phyloP scores from a whole-genome alignment of 352 stramenopile genomes.

The Pythium graminicola region DNA sequence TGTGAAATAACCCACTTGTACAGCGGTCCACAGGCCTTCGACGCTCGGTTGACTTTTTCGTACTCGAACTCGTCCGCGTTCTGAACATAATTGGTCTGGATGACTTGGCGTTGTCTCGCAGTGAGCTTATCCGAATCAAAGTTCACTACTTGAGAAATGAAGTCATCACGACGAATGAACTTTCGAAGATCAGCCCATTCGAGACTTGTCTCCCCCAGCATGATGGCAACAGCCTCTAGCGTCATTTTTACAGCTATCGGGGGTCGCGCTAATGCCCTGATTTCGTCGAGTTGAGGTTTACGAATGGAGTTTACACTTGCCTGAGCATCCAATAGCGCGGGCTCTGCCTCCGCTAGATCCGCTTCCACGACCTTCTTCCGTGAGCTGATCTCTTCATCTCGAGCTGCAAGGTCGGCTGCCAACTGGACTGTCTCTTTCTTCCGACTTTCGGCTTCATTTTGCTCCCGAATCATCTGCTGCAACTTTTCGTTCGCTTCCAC shows the following conservation, averaged over 20 bases:
- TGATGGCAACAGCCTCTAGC: slow-evolving; percentile 96
- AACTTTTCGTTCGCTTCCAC: slow-evolving; percentile 97
- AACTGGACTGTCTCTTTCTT: slow-evolving; percentile 97
- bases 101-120: slow-evolving; percentile 90
- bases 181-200: slow-evolving; percentile 98
- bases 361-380: slow-evolving; percentile 93
- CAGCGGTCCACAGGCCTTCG: slow-evolving; percentile 97
- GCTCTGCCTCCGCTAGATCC: slow-evolving; percentile 97
- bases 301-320: slow-evolving; percentile 97
- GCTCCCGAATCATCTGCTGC: slow-evolving; percentile 97
- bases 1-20: slow-evolving; percentile 99
- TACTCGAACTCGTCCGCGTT: slow-evolving; percentile 88
- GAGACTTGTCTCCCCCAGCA: slow-evolving; percentile 95
- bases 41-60: slow-evolving; percentile 90
- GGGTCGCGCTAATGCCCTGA: slow-evolving; percentile 93
- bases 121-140: slow-evolving; percentile 98
- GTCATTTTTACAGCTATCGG: slow-evolving; percentile 96
- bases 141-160: slow-evolving; percentile 99
- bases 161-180: slow-evolving; percentile 96
- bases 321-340: slow-evolving; percentile 95
- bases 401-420: slow-evolving; percentile 90
- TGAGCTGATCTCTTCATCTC: slow-evolving; percentile 94
- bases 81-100: slow-evolving; percentile 94
- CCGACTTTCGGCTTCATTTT: slow-evolving; percentile 96
- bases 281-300: slow-evolving; percentile 98